A percentile compares a stretch with the other conserved stretches of the same genome.
phyloP scores from a whole-genome alignment of 257 asterid genomes.

The Perilla frutescens region DNA sequence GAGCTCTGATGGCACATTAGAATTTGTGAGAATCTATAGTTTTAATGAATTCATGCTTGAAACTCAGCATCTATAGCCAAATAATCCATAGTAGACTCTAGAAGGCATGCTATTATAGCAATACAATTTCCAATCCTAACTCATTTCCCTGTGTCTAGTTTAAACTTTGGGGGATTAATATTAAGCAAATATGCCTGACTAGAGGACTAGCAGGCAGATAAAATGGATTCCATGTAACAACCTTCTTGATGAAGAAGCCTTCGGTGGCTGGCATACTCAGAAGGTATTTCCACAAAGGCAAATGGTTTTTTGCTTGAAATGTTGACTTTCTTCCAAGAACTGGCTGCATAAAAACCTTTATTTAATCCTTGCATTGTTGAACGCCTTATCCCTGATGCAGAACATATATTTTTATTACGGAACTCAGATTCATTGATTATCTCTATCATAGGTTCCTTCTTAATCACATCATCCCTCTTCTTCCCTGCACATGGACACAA shows the following conservation, averaged over 20 bases:
- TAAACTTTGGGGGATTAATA: neutral
- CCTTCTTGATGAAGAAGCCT: slow-evolving; percentile 10
- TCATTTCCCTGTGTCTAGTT: neutral
- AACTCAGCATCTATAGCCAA: too few relatives aligned
- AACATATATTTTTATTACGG: neutral
- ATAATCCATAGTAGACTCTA: too few relatives aligned
- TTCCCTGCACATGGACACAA: slow-evolving; percentile 20
- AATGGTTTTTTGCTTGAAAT: neutral
- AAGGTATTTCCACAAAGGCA: neutral
- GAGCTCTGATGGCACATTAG: too few relatives aligned
- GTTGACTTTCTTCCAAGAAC: neutral
- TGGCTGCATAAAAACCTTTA: too few relatives aligned
- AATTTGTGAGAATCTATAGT: too few relatives aligned
- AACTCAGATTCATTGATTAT: slow-evolving; percentile 19
- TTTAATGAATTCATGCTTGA: too few relatives aligned
- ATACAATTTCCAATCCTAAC: too few relatives aligned
- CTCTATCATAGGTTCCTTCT: neutral
- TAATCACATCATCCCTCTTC: neutral
- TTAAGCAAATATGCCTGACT: neutral
- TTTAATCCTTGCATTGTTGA: neutral
- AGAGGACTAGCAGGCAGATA: neutral
- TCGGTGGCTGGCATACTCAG: neutral
- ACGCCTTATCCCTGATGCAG: neutral
- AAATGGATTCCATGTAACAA: neutral
- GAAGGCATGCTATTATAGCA: too few relatives aligned